Evolutionary conservation across 1,284 basidiomycete species (phyloP), one percentile per base, ranked within the genome.

Genomic region (Hemileia vastatrix): DNA sequence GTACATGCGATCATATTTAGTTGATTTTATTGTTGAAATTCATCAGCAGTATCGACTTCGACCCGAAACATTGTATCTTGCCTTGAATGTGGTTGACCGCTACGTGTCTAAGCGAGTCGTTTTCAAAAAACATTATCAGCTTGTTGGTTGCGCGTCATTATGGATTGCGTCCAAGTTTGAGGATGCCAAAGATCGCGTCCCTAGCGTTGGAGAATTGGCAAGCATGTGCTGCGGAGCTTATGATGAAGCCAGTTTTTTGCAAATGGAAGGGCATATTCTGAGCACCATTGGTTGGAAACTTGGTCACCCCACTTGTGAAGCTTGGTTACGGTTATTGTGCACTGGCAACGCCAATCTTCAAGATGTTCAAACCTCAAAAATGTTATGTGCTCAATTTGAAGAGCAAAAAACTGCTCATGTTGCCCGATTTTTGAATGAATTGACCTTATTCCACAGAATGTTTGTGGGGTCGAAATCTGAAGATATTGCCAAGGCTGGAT

Each of bases 131-230:
- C 95, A 99, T 79, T 98, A 97, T 77, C 95, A 99, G 76, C 87
- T 99, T 56, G 94, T 98, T 57, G 95, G 95, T 33, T 98, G 95
- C 73, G 90, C 94, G 11, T 92, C 95, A 19, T 82, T 99, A 3
- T 94, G 94, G 91, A 97, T 98, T 70, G 95, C 95, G 4, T 89
- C 95, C 71, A 99, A 99, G 79, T 99, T 95, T 72, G 95, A 99
- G 78, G 95, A 99, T 75, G 87, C 93, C 47, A 98, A 99, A 79
- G 94, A 98, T 76, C 89, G 91, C 65, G 92, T 98, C 1, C 95
- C 95, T 8, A 88, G 90, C 1, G 88, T 97, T 6, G 84, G 88
- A 72, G 94, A 98, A 70, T 84, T 99, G 63, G 86, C 86, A 60
- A 87, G 91, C 73, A 92, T 96, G 78, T 98, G 93, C 78, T 89